Evolutionary conservation across 805 yeast species (phyloP).

Genomic region (Cyberlindnera petersonii): DNA sequence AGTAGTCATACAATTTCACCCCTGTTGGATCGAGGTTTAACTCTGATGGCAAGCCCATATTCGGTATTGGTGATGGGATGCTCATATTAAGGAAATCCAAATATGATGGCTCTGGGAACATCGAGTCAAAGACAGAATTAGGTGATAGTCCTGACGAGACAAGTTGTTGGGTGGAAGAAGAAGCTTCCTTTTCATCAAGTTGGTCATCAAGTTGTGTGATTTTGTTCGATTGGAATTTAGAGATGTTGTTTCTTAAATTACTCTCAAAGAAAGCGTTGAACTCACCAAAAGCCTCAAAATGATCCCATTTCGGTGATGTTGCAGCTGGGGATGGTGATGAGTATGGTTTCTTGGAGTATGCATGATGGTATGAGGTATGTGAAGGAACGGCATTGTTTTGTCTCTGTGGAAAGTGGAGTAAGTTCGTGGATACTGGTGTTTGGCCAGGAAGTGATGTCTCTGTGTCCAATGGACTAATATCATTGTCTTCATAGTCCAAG

Average conservation of each 20-base stretch:
- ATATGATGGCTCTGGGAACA: slow-evolving; percentile 10
- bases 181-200: not conserved
- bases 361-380: not conserved
- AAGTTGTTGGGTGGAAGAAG: slow-evolving; percentile 1
- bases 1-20: slow-evolving; percentile 44
- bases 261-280: slow-evolving; percentile 27
- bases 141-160: slow-evolving; percentile 3
- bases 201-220: slow-evolving; percentile 15
- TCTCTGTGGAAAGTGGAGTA: slow-evolving; percentile 16
- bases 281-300: slow-evolving; percentile 11
- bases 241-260: slow-evolving; percentile 20
- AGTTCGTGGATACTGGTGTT: slow-evolving; percentile 24
- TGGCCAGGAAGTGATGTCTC: slow-evolving; percentile 15
- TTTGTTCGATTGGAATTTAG: slow-evolving; percentile 15
- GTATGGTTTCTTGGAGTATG: not conserved
- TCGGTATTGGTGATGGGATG: slow-evolving; percentile 15
- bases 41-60: slow-evolving; percentile 19
- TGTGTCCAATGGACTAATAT: slow-evolving; percentile 12
- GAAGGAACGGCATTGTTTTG: slow-evolving; percentile 11
- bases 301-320: slow-evolving; percentile 17
- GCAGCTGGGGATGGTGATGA: not conserved
- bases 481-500: slow-evolving; percentile 12
- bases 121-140: slow-evolving; percentile 6
- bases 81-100: slow-evolving; percentile 15
- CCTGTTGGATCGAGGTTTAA: slow-evolving; percentile 41